These are phyloP conservation scores for Phylloboletellus chloephorus DNA, from an alignment of 1,284 basidiomycete species.

Conservation along the genomic window DNA sequence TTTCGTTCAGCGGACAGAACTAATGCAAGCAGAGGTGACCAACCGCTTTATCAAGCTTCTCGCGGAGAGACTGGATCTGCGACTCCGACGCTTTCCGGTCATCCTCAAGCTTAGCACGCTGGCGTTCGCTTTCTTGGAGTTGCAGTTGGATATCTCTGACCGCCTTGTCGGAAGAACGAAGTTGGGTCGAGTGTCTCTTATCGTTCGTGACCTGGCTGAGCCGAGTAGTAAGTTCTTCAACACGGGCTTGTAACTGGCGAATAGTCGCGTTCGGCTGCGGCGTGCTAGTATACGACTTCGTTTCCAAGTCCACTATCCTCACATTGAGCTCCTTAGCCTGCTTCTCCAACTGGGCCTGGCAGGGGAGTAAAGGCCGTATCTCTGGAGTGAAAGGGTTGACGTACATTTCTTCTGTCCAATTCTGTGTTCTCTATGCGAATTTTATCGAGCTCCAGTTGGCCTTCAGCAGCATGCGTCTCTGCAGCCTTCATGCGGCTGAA, in stretches of 20 bases:
- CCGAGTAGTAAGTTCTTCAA: conserved; percentile 67
- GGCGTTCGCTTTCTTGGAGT: conserved; percentile 56
- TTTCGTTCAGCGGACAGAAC: conserved; percentile 8
- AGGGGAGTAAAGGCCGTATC: conserved; percentile 5
- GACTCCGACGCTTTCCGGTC: conserved; percentile 55
- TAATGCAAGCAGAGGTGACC: conserved; percentile 4
- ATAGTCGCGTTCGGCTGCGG: conserved; percentile 53
- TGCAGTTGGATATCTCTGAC: conserved; percentile 51
- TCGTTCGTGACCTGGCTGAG: conserved; percentile 47
- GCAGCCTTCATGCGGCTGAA: conserved; percentile 77
- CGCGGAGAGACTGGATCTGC: conserved; percentile 52
- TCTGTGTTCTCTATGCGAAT: conserved; percentile 74
- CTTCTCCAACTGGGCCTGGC: conserved; percentile 73
- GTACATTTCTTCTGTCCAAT: conserved; percentile 70
- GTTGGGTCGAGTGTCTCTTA: conserved; percentile 45
- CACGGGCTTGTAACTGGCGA: conserved; percentile 58
- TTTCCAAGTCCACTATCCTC: conserved; percentile 76
- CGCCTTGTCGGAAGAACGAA: conserved; percentile 48
- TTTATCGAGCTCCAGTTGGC: conserved; percentile 69
- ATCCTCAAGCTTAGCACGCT: conserved; percentile 56
- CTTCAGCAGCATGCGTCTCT: conserved; percentile 69
- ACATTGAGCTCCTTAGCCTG: conserved; percentile 79
- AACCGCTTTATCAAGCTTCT: conserved; percentile 53
- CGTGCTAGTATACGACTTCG: conserved; percentile 61
- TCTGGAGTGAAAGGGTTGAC: conserved; percentile 24